phyloP scores from a whole-genome alignment of 164 flowering plant species.

The Umbellularia californica region DNA sequence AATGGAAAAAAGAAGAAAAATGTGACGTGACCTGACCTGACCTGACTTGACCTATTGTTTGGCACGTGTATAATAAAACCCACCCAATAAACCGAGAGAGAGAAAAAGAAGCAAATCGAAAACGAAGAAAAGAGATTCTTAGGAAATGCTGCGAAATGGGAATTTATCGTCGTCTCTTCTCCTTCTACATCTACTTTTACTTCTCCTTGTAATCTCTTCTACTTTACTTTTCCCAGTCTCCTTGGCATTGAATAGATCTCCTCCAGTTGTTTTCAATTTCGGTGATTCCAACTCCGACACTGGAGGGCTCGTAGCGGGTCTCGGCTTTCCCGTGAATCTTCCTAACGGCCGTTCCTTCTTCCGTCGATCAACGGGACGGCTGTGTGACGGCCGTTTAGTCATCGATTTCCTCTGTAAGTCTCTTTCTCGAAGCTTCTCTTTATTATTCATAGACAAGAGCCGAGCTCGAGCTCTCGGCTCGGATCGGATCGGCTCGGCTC shows the following conservation, averaged over 20 bases:
- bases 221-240: slow-evolving; percentile 5
- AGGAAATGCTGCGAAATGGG: neutral
- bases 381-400: slow-evolving; percentile 40
- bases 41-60: too few relatives aligned
- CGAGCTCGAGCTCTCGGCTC: too few relatives aligned
- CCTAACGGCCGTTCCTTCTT: slow-evolving; percentile 42
- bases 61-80: too few relatives aligned
- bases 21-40: too few relatives aligned
- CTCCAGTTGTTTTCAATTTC: slow-evolving; percentile 35
- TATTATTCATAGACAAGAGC: too few relatives aligned
- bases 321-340: slow-evolving; percentile 25
- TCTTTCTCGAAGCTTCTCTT: too few relatives aligned
- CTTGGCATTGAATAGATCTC: too few relatives aligned
- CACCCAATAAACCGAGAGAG: too few relatives aligned
- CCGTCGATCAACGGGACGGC: slow-evolving; percentile 30
- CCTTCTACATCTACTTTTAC: neutral
- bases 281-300: slow-evolving; percentile 56
- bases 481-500: too few relatives aligned
- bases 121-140: neutral
- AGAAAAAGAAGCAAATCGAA: neutral
- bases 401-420: slow-evolving; percentile 34
- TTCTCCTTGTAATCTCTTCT: neutral
- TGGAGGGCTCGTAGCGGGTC: slow-evolving; percentile 33
- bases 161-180: neutral
- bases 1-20: too few relatives aligned